Base-by-base conservation (phyloP, 2,329 filamentous ascomycete species). In the Paraphoma chrysanthemicola region DNA sequence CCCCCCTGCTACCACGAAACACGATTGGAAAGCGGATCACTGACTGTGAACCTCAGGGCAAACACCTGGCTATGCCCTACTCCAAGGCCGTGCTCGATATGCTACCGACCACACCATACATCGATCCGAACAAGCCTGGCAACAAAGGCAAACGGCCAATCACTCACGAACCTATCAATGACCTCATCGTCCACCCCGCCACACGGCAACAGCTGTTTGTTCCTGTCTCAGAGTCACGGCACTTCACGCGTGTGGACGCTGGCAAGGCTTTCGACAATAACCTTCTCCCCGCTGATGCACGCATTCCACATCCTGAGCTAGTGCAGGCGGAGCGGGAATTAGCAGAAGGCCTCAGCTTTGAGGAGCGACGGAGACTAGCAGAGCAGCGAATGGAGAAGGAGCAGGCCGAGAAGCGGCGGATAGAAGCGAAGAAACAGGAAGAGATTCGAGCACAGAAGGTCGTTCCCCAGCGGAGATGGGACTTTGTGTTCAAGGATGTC, bases 11-110 rank as follows among this genome's bases (percentile, higher is more conserved):
- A 44, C 41, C 14, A 60, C 56, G 64, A 53, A 59, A 53, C 44
- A 36, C 33, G 23, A 17, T 49, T 18, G 16, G 18, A 7, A 6
- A 23, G 30, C 31, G 16, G 6, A 44, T 23, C 14, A 39, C 45
- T 36, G 44, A 44, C 43, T 50, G 18, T 41, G n/a, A 48, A 28
- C 18, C 23, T 57, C 62, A 97, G 94, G 88, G 87, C 54, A 93
- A 94, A 81, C 84, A 82, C 57, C 79, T 96, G 38, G 93, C 93
- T 2, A 83, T 80, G 28, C 89, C 91, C 11, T 97, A 97, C 76
- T 84, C 89, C 23, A 85, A 85, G 54, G 91, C 92, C 10, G 83
- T 98, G 23, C 82, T 92, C 66, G 79, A 81, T 33, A 96, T 97
- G 93, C 81, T 98, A 5, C 93, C 92, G 2, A 70, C 64, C 52